A percentile compares a stretch with the other conserved stretches of the same genome.
Conservation (phyloP, 1,284 basidiomycete species). For the Boletus semigastroideus region DNA sequence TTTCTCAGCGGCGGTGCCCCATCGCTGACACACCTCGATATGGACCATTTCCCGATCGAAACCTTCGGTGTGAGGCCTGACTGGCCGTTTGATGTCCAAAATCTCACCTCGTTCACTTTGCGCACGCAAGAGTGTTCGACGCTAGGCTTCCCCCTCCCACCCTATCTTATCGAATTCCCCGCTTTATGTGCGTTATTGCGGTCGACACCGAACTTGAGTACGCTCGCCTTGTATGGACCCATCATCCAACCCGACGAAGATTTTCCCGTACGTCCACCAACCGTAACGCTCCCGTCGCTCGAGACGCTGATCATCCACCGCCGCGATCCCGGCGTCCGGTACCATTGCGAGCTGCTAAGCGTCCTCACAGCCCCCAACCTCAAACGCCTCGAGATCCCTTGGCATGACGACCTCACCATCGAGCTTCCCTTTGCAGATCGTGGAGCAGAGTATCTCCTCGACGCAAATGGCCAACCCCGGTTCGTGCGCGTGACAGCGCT, state of each 20-base stretch:
- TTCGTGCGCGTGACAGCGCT: slow-evolving; percentile 17
- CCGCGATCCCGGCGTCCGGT: slow-evolving; percentile 14
- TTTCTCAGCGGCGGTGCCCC: slow-evolving; percentile 17
- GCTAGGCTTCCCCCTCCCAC: slow-evolving; percentile 4
- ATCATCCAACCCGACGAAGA: slow-evolving; percentile 18
- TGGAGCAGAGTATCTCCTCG: slow-evolving; percentile 12
- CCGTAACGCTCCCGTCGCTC: slow-evolving; percentile 8
- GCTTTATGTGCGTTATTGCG: slow-evolving; percentile 13
- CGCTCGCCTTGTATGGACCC: slow-evolving; percentile 22
- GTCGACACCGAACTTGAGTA: slow-evolving; percentile 9
- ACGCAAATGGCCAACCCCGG: slow-evolving; percentile 9
- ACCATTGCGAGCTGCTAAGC: slow-evolving; percentile 19
- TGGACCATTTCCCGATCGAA: slow-evolving; percentile 23
- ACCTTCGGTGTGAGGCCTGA: neutral
- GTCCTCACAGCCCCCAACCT: slow-evolving; percentile 16
- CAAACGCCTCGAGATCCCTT: slow-evolving; percentile 21
- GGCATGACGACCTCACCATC: slow-evolving; percentile 20
- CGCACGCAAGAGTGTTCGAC: slow-evolving; percentile 13
- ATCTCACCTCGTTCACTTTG: slow-evolving; percentile 17
- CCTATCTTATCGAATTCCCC: slow-evolving; percentile 19
- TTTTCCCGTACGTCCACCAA: slow-evolving; percentile 2
- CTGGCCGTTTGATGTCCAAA: slow-evolving; percentile 10
- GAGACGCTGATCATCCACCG: slow-evolving; percentile 21
- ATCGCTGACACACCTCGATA: slow-evolving; percentile 14
- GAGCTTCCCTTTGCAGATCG: slow-evolving; percentile 10